Evolutionary conservation across 2,329 filamentous ascomycete species (phyloP).

Genomic region (Xylariaceae sp.): DNA sequence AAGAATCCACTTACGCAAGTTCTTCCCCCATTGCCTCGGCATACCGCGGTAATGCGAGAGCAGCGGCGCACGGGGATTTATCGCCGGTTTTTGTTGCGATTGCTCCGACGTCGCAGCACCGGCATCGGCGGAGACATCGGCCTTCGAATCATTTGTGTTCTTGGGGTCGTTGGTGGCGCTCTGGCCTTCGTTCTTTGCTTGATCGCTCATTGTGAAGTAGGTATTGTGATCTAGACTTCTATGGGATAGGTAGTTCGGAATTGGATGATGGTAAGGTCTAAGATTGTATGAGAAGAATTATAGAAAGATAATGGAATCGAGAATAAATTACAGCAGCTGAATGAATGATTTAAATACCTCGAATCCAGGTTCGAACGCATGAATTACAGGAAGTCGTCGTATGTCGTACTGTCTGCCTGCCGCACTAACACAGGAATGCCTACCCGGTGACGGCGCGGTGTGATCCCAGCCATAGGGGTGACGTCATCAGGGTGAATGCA

Average conservation of each 20-base stretch:
- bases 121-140: neutral
- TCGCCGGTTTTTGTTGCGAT: constrained; percentile 11
- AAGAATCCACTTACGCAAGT: constrained; percentile 16
- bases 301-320: too few relatives aligned
- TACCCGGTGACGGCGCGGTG: too few relatives aligned
- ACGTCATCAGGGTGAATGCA: too few relatives aligned
- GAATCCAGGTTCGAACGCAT: too few relatives aligned
- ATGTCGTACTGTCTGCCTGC: too few relatives aligned
- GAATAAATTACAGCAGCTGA: too few relatives aligned
- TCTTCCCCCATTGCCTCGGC: constrained; percentile 30
- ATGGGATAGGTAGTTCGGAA: neutral
- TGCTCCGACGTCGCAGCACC: neutral
- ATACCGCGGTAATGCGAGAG: constrained; percentile 26
- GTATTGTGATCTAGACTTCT: neutral
- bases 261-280: neutral
- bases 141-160: too few relatives aligned
- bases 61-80: constrained; percentile 15
- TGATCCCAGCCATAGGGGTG: too few relatives aligned
- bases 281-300: too few relatives aligned
- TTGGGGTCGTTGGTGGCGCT: neutral
- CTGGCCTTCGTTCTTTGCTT: constrained; percentile 5
- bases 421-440: too few relatives aligned
- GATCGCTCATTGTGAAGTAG: constrained; percentile 2
- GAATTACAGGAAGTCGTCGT: too few relatives aligned
- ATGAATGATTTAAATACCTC: too few relatives aligned